phyloP scores from a whole-genome alignment of 2,329 filamentous ascomycete species.

The Nothomitra cinnamomea region DNA sequence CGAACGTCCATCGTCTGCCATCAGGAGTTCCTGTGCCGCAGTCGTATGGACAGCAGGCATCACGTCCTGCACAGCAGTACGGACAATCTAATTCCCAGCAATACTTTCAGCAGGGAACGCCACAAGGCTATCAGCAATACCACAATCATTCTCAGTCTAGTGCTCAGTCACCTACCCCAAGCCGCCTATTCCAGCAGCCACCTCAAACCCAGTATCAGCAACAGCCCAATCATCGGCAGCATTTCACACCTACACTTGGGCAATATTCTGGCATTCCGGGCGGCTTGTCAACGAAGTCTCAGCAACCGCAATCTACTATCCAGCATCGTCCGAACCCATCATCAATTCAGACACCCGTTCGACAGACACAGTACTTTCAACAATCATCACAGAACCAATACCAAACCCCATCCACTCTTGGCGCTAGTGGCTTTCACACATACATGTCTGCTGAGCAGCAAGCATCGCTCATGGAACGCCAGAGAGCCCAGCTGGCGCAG shows the following conservation, averaged over 20 bases:
- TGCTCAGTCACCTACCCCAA: not conserved
- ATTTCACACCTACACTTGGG: not conserved
- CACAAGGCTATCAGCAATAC: conserved; percentile 5
- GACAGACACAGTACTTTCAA: conserved; percentile 1
- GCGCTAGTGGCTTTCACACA: conserved; percentile 15
- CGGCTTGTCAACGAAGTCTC: not conserved
- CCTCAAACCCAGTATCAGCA: conserved; percentile 1
- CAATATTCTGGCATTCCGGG: not conserved
- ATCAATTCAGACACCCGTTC: conserved; percentile 1
- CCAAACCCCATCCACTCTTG: conserved; percentile 7
- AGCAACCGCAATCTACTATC: not conserved
- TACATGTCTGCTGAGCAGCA: conserved; percentile 20
- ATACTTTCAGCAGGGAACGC: conserved; percentile 1
- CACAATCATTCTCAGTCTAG: not conserved
- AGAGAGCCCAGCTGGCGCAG: conserved; percentile 3
- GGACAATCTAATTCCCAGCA: conserved; percentile 4
- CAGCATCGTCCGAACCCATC: not conserved
- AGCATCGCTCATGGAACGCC: conserved; percentile 19
- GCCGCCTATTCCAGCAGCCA: not conserved
- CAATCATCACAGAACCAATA: not conserved
- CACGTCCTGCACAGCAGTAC: conserved; percentile 4
- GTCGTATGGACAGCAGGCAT: conserved; percentile 1
- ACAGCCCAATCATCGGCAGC: not conserved
- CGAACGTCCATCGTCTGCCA: not conserved
- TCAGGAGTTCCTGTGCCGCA: not conserved